Percentiles rank a stretch among this genome's conserved stretches.
phyloP scores from a whole-genome alignment of 805 yeast genomes.

The Nadsonia fulvescens region DNA sequence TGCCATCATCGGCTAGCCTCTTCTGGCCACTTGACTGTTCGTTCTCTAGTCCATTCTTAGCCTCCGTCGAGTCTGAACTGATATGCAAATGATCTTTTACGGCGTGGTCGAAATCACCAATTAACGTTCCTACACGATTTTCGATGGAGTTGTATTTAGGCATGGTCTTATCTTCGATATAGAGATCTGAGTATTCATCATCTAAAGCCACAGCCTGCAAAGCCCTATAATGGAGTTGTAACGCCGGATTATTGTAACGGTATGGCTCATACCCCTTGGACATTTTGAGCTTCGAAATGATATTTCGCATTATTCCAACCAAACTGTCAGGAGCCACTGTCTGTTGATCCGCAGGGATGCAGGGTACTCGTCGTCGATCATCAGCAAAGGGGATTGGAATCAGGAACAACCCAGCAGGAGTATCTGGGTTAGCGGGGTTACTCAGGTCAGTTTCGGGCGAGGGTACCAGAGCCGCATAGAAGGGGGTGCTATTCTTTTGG shows the following conservation, averaged over 20 bases:
- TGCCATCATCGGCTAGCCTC: too few species aligned
- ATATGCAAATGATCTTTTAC: too few species aligned
- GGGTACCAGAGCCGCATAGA: conserved; percentile 42
- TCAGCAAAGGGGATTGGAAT: conserved; percentile 57
- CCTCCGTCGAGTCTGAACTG: too few species aligned
- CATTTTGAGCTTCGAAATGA: conserved; percentile 26
- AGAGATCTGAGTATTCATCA: conserved; percentile 32
- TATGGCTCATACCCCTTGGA: conserved; percentile 35
- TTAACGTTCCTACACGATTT: conserved; percentile 10
- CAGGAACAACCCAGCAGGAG: conserved; percentile 59
- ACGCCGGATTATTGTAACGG: conserved; percentile 20
- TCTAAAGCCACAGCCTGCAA: conserved; percentile 40
- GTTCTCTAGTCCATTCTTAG: too few species aligned
- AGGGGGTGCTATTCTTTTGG: conserved; percentile 35
- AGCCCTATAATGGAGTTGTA: conserved; percentile 33
- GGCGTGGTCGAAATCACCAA: conserved; percentile 7
- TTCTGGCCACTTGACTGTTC: too few species aligned
- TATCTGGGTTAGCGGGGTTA: conserved; percentile 13
- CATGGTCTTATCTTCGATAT: conserved; percentile 10
- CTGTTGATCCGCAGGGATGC: conserved; percentile 3
- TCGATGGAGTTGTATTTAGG: conserved; percentile 15
- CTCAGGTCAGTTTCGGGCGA: conserved; percentile 20
- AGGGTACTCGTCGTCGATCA: conserved; percentile 56
- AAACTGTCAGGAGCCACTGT: conserved; percentile 12
- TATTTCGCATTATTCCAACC: conserved; percentile 13